Evolutionary conservation across 2,329 filamentous ascomycete genomes (phyloP), one percentile per base, ranked within the genome.

Genomic region (Colletotrichum tropicale): DNA sequence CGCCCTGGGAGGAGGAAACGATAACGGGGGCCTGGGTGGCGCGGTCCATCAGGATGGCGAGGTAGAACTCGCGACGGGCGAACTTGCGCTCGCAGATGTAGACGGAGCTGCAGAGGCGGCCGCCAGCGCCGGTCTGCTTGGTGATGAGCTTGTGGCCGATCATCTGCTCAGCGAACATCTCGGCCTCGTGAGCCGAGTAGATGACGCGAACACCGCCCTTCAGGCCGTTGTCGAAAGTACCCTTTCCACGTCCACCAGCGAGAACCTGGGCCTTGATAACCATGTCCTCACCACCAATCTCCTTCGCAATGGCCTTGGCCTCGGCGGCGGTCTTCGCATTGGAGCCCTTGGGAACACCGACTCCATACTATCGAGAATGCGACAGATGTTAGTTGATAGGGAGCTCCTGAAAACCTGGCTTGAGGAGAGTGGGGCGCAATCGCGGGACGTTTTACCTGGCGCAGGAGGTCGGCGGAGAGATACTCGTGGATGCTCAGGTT

Each of bases 71-170:
- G 84, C 97, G 94, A 81, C 97, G 96, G 81, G 97, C 97, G 84
- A 98, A 99, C 91, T 99, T 99, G 91, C 97, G 96, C 92, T 99
- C 97, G 89, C 96, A 98, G 85, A 99, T 98, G 91, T 98, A 98
- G 85, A 99, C 97, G 78, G 96, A 92, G 88, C 95, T 98, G 92
- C 97, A 99, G 85, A 98, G 92, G 86, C 97, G 95, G 84, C 97
- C 97, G 81, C 88, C 92, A 81, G 96, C 95, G 86, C 97, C 97
- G 75, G 97, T 99, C 91, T 99, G 97, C 93, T 99, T 99, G 87
- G 97, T 99, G 88, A 99, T 92, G 87, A 99, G 95, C 89, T 98
- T 98, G 90, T 99, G 96, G 84, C 97, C 97, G 87, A 99, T 98
- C 97, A 99, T 99, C 90, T 99, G 96, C 81, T 96, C 92, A 81